phyloP scores from a whole-genome alignment of 2,329 filamentous ascomycete species.

The Trichoderma semiorbis region DNA sequence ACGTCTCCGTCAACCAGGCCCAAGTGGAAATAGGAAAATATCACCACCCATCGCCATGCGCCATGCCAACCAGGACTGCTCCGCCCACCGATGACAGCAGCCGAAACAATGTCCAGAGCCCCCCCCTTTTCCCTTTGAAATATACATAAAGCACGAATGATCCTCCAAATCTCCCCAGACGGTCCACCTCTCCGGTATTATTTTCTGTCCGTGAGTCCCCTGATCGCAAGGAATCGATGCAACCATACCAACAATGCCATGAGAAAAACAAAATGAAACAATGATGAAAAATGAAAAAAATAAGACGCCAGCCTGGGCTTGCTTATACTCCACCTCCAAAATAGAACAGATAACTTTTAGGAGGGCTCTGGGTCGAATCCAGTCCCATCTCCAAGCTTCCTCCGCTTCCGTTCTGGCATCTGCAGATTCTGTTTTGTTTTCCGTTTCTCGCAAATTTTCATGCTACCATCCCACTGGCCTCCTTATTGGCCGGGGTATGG shows the following conservation, averaged over 20 bases:
- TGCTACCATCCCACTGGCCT: not conserved
- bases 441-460: not conserved
- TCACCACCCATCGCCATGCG: constrained; percentile 19
- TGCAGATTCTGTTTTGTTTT: not conserved
- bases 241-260: constrained; percentile 22
- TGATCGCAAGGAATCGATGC: constrained; percentile 19
- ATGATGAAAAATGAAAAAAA: constrained; percentile 15
- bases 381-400: constrained; percentile 25
- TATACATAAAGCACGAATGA: constrained; percentile 16
- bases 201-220: constrained; percentile 8
- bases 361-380: constrained; percentile 32
- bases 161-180: constrained; percentile 8
- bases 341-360: constrained; percentile 23
- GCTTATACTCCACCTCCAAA: constrained; percentile 22
- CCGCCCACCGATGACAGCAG: constrained; percentile 20
- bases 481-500: not conserved
- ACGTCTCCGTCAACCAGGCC: constrained; percentile 6
- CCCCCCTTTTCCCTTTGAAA: constrained; percentile 11
- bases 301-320: constrained; percentile 20
- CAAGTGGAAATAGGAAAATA: constrained; percentile 16
- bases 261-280: constrained; percentile 13
- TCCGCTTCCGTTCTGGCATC: not conserved
- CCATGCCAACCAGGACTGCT: constrained; percentile 20
- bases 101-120: constrained; percentile 17
- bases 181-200: constrained; percentile 8